Conservation (phyloP, 2,329 filamentous ascomycete genomes). For the Sporothrix brasiliensis region DNA sequence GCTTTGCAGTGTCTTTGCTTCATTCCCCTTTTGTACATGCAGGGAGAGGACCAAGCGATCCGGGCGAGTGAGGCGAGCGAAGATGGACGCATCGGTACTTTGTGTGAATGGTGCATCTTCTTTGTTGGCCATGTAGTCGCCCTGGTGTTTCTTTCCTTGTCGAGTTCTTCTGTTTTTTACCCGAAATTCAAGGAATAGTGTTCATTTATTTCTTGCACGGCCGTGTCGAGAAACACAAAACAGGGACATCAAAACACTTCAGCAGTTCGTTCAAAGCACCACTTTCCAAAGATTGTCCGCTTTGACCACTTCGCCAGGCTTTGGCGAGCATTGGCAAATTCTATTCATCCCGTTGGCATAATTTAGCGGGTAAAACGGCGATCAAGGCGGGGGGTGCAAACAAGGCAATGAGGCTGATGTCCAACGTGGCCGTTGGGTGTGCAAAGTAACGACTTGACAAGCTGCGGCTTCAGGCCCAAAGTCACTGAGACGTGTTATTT, state of each 20-base stretch:
- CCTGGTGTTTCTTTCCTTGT: not conserved
- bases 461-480: no score
- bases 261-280: no score
- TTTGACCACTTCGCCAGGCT: not conserved
- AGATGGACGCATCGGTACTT: conserved; percentile 10
- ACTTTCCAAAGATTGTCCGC: not conserved
- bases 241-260: not conserved
- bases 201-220: conserved; percentile 13
- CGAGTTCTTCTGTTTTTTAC: no score
- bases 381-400: not conserved
- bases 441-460: not conserved
- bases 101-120: not conserved
- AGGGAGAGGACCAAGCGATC: no score
- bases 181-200: no score
- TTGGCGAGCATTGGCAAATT: not conserved
- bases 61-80: not conserved
- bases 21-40: no score
- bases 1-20: not conserved
- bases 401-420: not conserved
- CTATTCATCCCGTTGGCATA: not conserved
- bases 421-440: not conserved
- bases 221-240: not conserved
- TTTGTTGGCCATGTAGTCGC: not conserved
- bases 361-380: not conserved
- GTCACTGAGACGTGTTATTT: no score